Conservation (phyloP, 495 filamentous ascomycete genomes). For the Tuber brumale region DNA sequence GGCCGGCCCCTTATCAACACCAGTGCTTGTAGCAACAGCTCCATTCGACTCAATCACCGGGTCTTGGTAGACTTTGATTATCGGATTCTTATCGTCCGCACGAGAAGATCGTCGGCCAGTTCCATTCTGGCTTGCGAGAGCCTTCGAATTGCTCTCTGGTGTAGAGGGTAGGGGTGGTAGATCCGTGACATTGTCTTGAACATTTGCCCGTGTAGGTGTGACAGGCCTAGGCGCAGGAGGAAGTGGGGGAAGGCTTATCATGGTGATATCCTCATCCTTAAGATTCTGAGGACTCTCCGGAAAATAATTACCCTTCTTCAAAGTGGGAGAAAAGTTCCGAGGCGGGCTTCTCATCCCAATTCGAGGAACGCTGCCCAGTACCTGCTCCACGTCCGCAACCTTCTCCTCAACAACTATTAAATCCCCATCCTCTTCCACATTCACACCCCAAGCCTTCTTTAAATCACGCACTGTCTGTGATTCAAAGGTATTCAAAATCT, state of each 20-base stretch:
- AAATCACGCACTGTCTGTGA: constrained; percentile 34
- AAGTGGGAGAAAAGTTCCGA: constrained; percentile 16
- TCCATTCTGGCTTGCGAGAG: constrained; percentile 17
- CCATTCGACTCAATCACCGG: constrained; percentile 51
- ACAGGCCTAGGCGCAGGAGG: constrained; percentile 28
- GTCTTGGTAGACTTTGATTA: constrained; percentile 56
- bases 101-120: constrained; percentile 37
- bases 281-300: constrained; percentile 33
- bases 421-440: constrained; percentile 36
- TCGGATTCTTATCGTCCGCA: constrained; percentile 34
- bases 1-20: constrained; percentile 27
- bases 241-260: constrained; percentile 43
- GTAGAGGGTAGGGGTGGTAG: constrained; percentile 36
- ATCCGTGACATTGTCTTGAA: constrained; percentile 26
- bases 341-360: constrained; percentile 34
- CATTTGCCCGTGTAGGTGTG: constrained; percentile 24
- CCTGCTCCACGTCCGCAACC: constrained; percentile 41
- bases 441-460: constrained; percentile 39
- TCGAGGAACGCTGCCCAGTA: constrained; percentile 37
- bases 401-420: constrained; percentile 37
- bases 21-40: constrained; percentile 44
- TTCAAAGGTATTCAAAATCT: constrained; percentile 40
- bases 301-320: constrained; percentile 23
- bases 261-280: constrained; percentile 50
- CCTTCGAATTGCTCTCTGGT: constrained; percentile 7